Conservation (phyloP, 2,329 filamentous ascomycete species). For the Microascus cirrosus region DNA sequence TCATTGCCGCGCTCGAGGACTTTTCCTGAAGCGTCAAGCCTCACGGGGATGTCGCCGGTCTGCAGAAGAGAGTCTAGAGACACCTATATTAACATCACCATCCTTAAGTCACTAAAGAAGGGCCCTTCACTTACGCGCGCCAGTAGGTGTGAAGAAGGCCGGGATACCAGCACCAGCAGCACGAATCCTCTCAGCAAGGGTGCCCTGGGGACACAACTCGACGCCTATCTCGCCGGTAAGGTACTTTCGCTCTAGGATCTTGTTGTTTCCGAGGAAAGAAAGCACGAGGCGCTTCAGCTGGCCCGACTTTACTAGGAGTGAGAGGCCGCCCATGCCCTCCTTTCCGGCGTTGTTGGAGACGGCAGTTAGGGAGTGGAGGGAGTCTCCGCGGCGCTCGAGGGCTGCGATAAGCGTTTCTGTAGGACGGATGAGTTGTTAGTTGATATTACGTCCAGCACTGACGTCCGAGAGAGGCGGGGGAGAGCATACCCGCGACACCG, state of each 20-base stretch:
- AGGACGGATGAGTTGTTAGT: constrained; percentile 3
- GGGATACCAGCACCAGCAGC: constrained; percentile 68
- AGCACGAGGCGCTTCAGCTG: constrained; percentile 63
- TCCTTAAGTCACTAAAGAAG: neutral
- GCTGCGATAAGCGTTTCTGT: constrained; percentile 61
- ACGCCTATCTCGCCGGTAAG: constrained; percentile 62
- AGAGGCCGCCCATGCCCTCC: constrained; percentile 56
- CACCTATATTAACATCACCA: constrained; percentile 4
- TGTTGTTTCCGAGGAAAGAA: constrained; percentile 70
- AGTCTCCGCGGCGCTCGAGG: constrained; percentile 46
- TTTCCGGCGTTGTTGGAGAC: constrained; percentile 74
- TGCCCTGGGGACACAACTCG: constrained; percentile 68
- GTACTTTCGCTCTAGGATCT: constrained; percentile 64
- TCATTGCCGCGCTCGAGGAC: constrained; percentile 53
- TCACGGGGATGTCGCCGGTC: constrained; percentile 55
- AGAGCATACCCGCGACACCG: constrained; percentile 51
- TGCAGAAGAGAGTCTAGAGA: constrained; percentile 49
- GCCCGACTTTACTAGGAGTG: constrained; percentile 55
- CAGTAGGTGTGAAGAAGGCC: constrained; percentile 72
- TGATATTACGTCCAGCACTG: neutral
- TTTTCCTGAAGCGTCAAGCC: constrained; percentile 45
- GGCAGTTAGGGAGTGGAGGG: constrained; percentile 58
- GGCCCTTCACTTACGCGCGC: constrained; percentile 37
- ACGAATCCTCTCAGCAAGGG: constrained; percentile 59
- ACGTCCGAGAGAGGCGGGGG: neutral